Percentiles rank a stretch among this genome's conserved stretches.
These are phyloP conservation scores for Blastobotrys mokoenaii DNA, from an alignment of 805 yeast genomes.

Conservation along the genomic window DNA sequence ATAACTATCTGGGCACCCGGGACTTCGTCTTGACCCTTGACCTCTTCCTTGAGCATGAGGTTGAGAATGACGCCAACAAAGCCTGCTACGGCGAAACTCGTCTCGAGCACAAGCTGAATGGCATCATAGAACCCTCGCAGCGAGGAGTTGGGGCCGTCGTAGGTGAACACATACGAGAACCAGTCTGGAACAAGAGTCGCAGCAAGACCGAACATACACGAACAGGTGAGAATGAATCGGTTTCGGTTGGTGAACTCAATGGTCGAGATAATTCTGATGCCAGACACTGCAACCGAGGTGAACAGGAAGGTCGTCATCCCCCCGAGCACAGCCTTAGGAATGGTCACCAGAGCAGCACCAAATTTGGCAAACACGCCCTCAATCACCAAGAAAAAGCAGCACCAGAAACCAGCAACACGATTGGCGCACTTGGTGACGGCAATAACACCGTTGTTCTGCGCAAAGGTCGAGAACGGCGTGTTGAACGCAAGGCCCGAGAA, in stretches of 20 bases:
- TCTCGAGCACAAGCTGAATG: conserved; percentile 59
- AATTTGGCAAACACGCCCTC: conserved; percentile 87
- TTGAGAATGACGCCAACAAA: conserved; percentile 54
- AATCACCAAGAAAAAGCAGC: conserved; percentile 67
- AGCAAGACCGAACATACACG: conserved; percentile 59
- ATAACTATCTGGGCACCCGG: background rate
- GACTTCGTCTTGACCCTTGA: background rate
- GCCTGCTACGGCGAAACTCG: conserved; percentile 67
- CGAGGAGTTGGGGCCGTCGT: conserved; percentile 49
- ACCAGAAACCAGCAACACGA: conserved; percentile 71
- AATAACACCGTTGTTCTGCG: conserved; percentile 93
- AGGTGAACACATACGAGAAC: conserved; percentile 59
- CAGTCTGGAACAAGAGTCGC: conserved; percentile 55
- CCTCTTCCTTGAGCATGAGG: conserved; percentile 48
- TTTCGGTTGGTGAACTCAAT: conserved; percentile 58
- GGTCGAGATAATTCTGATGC: conserved; percentile 53
- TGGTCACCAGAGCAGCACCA: conserved; percentile 81
- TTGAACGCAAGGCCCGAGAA: conserved; percentile 71
- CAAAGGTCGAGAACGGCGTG: conserved; percentile 89
- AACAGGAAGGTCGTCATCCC: conserved; percentile 80
- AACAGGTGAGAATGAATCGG: conserved; percentile 60
- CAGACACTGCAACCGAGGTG: conserved; percentile 70
- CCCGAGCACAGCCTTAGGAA: conserved; percentile 73
- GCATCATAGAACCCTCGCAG: conserved; percentile 60
- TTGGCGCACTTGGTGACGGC: conserved; percentile 88